phyloP scores from a whole-genome alignment of 306 rosid genomes.

The Amphicarpaea edgeworthii region DNA sequence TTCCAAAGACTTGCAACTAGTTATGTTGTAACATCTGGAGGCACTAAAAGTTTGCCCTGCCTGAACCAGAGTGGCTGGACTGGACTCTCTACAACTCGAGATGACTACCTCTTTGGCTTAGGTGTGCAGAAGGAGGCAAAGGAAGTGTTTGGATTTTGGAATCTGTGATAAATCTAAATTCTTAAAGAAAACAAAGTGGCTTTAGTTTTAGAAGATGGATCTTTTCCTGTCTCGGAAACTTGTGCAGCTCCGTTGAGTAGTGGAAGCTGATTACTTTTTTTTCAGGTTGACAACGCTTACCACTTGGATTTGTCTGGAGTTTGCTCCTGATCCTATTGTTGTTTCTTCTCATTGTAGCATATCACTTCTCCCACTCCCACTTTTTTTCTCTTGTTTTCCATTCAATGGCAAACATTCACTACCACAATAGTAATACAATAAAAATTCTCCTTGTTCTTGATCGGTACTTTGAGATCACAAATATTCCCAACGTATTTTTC shows the following conservation, averaged over 20 bases:
- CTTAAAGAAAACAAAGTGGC: not conserved
- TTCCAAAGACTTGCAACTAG: not conserved
- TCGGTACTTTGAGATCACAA: no score
- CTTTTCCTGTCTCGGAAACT: conserved; percentile 23
- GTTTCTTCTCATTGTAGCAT: not conserved
- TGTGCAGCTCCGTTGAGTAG: conserved; percentile 29
- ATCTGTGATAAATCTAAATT: conserved; percentile 29
- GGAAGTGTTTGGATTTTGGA: conserved; percentile 18
- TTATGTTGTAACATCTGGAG: not conserved
- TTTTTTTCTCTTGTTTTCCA: no score
- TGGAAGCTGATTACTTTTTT: conserved; percentile 16
- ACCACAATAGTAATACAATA: no score
- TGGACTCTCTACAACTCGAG: no score
- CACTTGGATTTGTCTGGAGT: conserved; percentile 7
- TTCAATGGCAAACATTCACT: no score
- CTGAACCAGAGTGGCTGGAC: not conserved
- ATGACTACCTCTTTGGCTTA: not conserved
- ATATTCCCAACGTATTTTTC: no score
- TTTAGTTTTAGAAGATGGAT: conserved; percentile 17
- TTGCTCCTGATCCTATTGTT: not conserved
- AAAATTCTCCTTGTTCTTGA: no score
- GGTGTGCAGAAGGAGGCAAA: not conserved
- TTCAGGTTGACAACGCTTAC: conserved; percentile 25
- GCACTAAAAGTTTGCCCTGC: not conserved
- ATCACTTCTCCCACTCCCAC: no score